Conservation (phyloP, 768 basidiomycete species). For the Termitomyces heimii region DNA sequence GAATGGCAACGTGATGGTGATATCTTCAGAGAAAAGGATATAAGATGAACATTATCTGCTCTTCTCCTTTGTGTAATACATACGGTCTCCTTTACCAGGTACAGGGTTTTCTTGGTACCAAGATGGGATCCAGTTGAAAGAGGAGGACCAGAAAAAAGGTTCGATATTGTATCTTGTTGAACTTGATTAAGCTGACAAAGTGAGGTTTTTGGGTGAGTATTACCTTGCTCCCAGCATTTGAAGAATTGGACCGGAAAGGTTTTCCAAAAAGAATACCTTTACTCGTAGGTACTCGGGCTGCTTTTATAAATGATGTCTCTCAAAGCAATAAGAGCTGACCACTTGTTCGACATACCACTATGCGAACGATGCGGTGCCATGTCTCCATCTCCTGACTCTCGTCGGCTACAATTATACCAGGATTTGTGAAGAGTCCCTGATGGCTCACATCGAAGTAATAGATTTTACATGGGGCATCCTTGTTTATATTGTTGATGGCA, state of each 20-base stretch:
- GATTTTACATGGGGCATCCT: constrained; percentile 20
- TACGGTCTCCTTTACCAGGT: constrained; percentile 44
- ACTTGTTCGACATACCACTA: constrained; percentile 24
- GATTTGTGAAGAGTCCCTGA: constrained; percentile 29
- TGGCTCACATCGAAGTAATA: constrained; percentile 35
- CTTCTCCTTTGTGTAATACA: constrained; percentile 13
- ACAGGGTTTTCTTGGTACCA: constrained; percentile 48
- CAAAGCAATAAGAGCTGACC: background rate
- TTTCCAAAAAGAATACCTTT: constrained; percentile 45
- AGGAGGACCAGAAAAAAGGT: constrained; percentile 64
- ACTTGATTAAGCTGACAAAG: background rate
- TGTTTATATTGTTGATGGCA: constrained; percentile 27
- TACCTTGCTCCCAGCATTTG: constrained; percentile 58
- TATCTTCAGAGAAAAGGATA: constrained; percentile 30
- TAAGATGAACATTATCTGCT: background rate
- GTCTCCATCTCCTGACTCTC: constrained; percentile 22
- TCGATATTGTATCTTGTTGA: constrained; percentile 46
- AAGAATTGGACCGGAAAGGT: constrained; percentile 44
- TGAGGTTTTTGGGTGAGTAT: constrained; percentile 2
- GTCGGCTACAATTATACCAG: constrained; percentile 15
- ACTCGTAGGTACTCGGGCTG: constrained; percentile 34
- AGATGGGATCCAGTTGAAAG: constrained; percentile 62
- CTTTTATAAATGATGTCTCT: constrained; percentile 11
- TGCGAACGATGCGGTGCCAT: constrained; percentile 29
- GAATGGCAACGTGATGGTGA: constrained; percentile 53